Evolutionary conservation across 1,284 basidiomycete species (phyloP), one percentile per base, ranked within the genome.

Genomic region (Pseudozyma sp.): DNA sequence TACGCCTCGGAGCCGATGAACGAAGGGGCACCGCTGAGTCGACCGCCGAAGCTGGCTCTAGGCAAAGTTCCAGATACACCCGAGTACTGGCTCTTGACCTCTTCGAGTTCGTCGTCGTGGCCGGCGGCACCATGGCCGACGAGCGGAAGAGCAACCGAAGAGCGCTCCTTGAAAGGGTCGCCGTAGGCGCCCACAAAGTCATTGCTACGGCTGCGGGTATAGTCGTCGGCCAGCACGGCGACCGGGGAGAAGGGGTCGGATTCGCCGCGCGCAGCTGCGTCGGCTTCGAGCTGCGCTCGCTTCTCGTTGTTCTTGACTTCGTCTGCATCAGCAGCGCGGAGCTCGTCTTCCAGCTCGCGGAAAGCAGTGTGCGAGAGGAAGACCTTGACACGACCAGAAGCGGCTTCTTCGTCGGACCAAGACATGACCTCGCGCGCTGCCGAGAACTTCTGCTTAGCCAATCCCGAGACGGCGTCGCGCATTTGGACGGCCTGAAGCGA

Each of bases 331-430:
- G 58, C 71, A 0, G 90, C 88, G 8, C 94, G 90, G 11, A 98
- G 87, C 14, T 90, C 89, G 81, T 99, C 93, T 81, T 98, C 97
- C 29, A 99, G 89, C 14, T 89, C 88, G 72, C 94, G 93, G 88
- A 98, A 98, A 0, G 93, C 92, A 0, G 80, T 77, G 81, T 97
- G 94, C 0, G 92, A 92, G 8, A 99, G 86, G 88, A 95, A 99
- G 34, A 96, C 91, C 93, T 97, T 84, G 57, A 79, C 61, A 13
- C 90, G 88, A 0, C 96, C 94, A 8, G 93, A 83, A 3, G 91
- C 92, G 63, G 96, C 86, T 81, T 97, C 93, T 7, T 85, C 86
- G 54, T 94, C 92, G 17, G 59, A 86, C 86, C 85, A 94, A 77
- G 56, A 88, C 88, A 93, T 87, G 2, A 90, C 87, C 19, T 88